Conservation (phyloP, 2,329 filamentous ascomycete species). For the Trichoderma sp. region DNA sequence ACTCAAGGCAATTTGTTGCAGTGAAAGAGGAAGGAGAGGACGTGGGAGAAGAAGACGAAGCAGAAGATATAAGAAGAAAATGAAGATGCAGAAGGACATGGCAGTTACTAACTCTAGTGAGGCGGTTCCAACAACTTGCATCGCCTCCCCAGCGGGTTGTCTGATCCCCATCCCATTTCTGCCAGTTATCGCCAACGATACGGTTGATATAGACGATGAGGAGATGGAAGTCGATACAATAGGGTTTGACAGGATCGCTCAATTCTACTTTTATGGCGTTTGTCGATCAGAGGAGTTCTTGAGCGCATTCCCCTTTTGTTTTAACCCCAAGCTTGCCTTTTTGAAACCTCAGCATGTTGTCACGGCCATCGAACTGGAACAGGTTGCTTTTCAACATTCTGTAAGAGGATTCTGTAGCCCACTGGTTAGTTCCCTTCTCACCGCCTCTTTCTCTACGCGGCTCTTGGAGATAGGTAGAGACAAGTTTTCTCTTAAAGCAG, state of each 20-base stretch:
- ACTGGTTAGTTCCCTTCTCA: conserved; percentile 43
- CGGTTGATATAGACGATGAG: background rate
- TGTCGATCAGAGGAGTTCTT: conserved; percentile 30
- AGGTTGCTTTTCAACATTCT: conserved; percentile 50
- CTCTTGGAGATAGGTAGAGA: background rate
- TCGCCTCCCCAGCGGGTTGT: background rate
- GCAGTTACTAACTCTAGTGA: background rate
- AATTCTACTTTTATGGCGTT: background rate
- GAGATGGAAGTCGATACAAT: background rate
- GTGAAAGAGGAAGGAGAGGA: background rate
- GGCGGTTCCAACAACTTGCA: background rate
- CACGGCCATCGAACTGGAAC: conserved; percentile 54
- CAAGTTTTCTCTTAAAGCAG: background rate
- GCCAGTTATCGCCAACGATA: background rate
- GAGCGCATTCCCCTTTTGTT: conserved; percentile 53
- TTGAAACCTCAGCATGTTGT: conserved; percentile 66
- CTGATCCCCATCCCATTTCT: background rate
- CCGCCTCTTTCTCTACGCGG: background rate
- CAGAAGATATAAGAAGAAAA: background rate
- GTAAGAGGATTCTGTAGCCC: conserved; percentile 50
- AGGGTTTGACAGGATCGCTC: background rate
- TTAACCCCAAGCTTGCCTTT: conserved; percentile 63
- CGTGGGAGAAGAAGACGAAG: background rate
- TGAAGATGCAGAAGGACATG: background rate
- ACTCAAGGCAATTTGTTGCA: background rate